These are phyloP conservation scores for Blechomonas ayalai DNA, from an alignment of 208 protist genomes.

Conservation along the genomic window DNA sequence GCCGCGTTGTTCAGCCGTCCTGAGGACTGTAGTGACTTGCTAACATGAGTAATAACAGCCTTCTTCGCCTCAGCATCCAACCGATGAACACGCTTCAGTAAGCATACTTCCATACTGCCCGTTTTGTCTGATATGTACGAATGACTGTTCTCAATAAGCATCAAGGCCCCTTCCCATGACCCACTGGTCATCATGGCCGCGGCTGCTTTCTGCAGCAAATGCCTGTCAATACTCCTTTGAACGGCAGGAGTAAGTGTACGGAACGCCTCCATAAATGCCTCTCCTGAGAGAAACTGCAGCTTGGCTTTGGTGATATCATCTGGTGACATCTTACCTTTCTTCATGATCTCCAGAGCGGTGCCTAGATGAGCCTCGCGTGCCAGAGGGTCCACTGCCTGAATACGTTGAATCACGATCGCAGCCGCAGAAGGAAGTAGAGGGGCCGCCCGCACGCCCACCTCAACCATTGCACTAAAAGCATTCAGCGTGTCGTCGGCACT, in stretches of 20 bases:
- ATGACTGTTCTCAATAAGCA: constrained; percentile 31
- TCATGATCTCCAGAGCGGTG: constrained; percentile 4
- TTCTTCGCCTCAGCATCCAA: constrained; percentile 28
- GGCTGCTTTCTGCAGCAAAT: constrained; percentile 22
- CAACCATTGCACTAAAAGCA: not conserved
- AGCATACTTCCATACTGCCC: constrained; percentile 29
- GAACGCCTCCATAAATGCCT: constrained; percentile 21
- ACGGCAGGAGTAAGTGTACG: constrained; percentile 4
- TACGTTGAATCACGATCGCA: not conserved
- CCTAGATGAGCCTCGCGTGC: not conserved
- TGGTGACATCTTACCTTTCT: constrained; percentile 9
- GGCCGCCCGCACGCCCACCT: not conserved
- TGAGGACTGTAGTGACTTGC: constrained; percentile 18
- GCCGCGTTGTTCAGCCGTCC: constrained; percentile 24
- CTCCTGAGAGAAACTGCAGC: constrained; percentile 7
- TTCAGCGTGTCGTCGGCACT: not conserved
- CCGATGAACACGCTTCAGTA: constrained; percentile 17
- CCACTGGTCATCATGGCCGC: constrained; percentile 16
- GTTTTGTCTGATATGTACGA: constrained; percentile 27
- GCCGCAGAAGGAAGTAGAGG: constrained; percentile 1
- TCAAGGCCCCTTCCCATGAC: constrained; percentile 59
- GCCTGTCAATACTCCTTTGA: constrained; percentile 12
- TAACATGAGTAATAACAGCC: constrained; percentile 25
- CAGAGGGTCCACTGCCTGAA: not conserved
- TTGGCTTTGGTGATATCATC: constrained; percentile 19